phyloP scores from a whole-genome alignment of 2,329 filamentous ascomycete genomes.

The Trichoderma endophyticum region DNA sequence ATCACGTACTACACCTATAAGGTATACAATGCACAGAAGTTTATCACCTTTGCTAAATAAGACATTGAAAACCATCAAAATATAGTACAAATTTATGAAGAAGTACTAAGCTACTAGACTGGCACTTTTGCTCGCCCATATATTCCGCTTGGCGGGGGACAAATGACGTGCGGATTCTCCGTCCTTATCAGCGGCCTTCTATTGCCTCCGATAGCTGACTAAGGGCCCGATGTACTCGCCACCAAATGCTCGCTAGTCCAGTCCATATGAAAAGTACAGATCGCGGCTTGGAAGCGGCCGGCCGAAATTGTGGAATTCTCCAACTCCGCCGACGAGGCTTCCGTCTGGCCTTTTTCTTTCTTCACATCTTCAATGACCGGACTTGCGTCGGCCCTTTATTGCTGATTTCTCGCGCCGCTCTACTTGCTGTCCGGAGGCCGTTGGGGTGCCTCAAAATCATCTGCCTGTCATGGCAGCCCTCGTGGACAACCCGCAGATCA shows the following conservation, averaged over 20 bases:
- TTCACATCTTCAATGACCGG: neutral
- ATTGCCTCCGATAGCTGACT: conserved; percentile 12
- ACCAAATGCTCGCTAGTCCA: conserved; percentile 5
- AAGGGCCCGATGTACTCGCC: conserved; percentile 12
- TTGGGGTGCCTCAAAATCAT: neutral
- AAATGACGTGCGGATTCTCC: conserved; percentile 8
- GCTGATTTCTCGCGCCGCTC: neutral
- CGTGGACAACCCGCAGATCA: conserved; percentile 88
- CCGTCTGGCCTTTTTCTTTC: neutral
- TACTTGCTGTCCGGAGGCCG: neutral
- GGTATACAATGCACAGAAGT: neutral
- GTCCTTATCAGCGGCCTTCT: conserved; percentile 1
- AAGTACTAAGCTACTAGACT: neutral
- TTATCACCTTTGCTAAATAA: neutral
- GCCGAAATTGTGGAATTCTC: neutral
- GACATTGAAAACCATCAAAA: neutral
- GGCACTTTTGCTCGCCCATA: neutral
- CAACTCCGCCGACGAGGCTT: conserved; percentile 1
- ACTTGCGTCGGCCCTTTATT: conserved; percentile 2
- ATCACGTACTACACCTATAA: no score
- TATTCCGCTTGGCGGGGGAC: neutral
- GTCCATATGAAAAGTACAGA: conserved; percentile 22
- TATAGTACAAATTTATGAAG: neutral
- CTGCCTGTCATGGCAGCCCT: conserved; percentile 59
- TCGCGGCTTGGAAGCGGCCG: conserved; percentile 17